Evolutionary conservation across 2,329 filamentous ascomycete species (phyloP).

Genomic region (Hymenoscyphus fraxineus): DNA sequence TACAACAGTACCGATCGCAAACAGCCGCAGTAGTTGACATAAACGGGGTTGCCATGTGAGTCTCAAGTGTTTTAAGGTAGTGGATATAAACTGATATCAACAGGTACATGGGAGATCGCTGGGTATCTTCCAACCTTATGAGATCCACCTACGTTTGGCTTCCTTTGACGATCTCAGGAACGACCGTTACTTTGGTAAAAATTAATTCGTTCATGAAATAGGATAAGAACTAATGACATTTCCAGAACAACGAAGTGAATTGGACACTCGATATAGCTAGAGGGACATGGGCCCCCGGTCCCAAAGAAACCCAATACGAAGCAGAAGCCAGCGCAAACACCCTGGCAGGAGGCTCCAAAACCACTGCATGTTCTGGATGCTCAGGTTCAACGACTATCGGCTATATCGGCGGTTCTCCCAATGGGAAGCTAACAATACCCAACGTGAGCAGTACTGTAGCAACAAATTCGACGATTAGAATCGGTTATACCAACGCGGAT

Average conservation of each 20-base stretch:
- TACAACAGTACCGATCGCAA: slow-evolving; percentile 49
- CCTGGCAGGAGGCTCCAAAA: slow-evolving; percentile 44
- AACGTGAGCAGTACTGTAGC: slow-evolving; percentile 43
- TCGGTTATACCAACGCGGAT: slow-evolving; percentile 57
- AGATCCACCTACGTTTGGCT: slow-evolving; percentile 63
- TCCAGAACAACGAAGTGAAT: slow-evolving; percentile 46
- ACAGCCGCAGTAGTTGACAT: slow-evolving; percentile 55
- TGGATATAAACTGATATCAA: background rate
- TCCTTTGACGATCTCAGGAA: slow-evolving; percentile 52
- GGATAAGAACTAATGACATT: background rate
- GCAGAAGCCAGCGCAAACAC: slow-evolving; percentile 44
- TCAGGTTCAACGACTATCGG: slow-evolving; percentile 48
- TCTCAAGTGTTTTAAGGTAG: background rate
- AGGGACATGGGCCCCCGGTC: slow-evolving; percentile 43
- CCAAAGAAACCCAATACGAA: slow-evolving; percentile 47
- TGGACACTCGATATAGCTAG: slow-evolving; percentile 48
- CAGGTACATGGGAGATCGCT: slow-evolving; percentile 66
- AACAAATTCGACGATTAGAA: slow-evolving; percentile 48
- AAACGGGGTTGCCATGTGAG: slow-evolving; percentile 32
- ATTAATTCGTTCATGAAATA: background rate
- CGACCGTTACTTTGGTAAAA: slow-evolving; percentile 43
- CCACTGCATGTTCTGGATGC: slow-evolving; percentile 48
- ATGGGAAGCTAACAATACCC: slow-evolving; percentile 46
- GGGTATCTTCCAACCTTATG: slow-evolving; percentile 57
- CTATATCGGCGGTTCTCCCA: slow-evolving; percentile 49